Conservation (phyloP, 2,329 filamentous ascomycete genomes). For the Pestalotiopsis fici region DNA sequence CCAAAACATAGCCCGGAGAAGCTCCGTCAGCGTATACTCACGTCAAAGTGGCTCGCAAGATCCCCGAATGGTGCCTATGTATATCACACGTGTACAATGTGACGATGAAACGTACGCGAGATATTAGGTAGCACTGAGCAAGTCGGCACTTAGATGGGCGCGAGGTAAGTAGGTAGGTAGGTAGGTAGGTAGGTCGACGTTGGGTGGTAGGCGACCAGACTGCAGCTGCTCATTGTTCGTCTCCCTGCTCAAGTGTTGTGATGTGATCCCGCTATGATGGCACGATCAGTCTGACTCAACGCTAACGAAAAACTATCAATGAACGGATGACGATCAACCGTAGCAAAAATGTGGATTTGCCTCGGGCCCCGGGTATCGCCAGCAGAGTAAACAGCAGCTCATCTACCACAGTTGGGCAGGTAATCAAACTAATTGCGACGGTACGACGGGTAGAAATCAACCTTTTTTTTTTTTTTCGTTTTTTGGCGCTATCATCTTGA, state of each 20-base stretch:
- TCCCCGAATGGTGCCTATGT: neutral
- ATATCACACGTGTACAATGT: neutral
- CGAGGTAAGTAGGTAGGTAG: too few species aligned
- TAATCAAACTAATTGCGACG: neutral
- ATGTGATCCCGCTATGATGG: neutral
- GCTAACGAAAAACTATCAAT: neutral
- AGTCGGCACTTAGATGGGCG: too few species aligned
- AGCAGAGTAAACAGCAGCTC: neutral
- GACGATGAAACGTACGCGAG: neutral
- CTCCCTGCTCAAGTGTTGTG: neutral
- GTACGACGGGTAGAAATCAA: neutral
- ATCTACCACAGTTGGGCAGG: neutral
- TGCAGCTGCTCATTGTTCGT: too few species aligned
- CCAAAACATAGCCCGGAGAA: neutral
- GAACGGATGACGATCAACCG: neutral
- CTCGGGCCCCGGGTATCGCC: neutral
- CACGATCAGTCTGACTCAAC: neutral
- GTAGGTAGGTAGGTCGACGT: too few species aligned
- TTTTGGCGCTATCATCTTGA: neutral
- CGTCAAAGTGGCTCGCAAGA: neutral
- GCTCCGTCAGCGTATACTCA: neutral
- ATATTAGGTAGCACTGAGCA: too few species aligned
- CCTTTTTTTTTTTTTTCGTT: neutral
- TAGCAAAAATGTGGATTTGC: neutral
- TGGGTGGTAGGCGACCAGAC: too few species aligned